Conservation (phyloP, 192 early-diverging fungal genomes). For the Backusella psychrophila region DNA sequence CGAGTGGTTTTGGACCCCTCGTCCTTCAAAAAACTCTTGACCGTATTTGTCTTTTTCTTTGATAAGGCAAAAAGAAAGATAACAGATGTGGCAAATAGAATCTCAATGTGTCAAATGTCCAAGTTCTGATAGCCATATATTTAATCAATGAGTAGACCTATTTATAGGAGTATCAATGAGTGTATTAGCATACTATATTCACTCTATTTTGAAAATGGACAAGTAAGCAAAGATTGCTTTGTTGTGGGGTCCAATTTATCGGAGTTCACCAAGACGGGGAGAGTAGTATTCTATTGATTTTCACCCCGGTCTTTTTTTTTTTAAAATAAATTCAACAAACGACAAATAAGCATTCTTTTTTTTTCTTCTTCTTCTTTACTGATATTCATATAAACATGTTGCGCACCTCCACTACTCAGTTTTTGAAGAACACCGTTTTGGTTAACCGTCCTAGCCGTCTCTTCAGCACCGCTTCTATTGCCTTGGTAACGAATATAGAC, state of each 20-base stretch:
- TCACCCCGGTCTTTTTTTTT: constrained; percentile 10
- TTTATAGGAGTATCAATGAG: too few relatives aligned
- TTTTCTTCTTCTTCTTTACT: not conserved
- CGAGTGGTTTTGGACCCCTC: not conserved
- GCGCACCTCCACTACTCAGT: constrained; percentile 22
- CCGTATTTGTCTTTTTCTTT: not conserved
- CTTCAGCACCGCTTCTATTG: constrained; percentile 33
- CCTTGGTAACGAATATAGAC: constrained; percentile 19
- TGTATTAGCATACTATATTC: too few relatives aligned
- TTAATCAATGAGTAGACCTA: not conserved
- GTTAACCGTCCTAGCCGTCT: constrained; percentile 20
- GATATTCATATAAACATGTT: constrained; percentile 21
- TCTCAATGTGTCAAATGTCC: not conserved
- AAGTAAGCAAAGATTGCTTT: not conserved
- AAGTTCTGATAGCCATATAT: not conserved
- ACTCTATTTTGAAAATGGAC: not conserved
- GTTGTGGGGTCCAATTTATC: not conserved
- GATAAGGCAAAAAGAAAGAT: not conserved
- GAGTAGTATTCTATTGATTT: not conserved
- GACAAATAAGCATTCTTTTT: not conserved
- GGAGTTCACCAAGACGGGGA: not conserved
- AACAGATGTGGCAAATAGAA: not conserved
- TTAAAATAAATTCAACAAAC: constrained; percentile 6
- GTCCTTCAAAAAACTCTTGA: not conserved
- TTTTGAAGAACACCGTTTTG: constrained; percentile 19